Base-by-base conservation (phyloP, 2,329 filamentous ascomycete species). In the Thelonectria rubi region DNA sequence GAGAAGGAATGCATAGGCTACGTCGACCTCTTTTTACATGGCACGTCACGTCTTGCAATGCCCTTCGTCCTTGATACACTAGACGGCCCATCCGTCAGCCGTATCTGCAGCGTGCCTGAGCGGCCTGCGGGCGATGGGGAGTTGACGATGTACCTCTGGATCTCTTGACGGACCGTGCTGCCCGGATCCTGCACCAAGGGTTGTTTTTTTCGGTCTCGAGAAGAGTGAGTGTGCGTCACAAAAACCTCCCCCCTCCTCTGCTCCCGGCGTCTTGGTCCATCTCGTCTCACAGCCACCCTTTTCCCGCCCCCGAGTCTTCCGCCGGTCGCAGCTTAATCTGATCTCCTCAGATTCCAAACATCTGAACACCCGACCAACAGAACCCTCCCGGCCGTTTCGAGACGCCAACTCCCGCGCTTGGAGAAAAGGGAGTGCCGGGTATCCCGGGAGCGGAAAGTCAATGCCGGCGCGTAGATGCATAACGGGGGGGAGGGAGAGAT, bases 381-480 rank as follows among this genome's bases (percentile, higher is more conserved):
- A 3, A 39, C 5, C 34, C 34, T 42, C n/a, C 18, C n/a, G n/a
- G 14, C n/a, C 39, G 34, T 21, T 42, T 51, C 24, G 24, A 24
- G 20, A 40, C 20, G 24, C 12, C 39, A 42, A 48, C 40, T 40
- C 18, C n/a, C 42, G 10, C 24, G 24, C 7, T n/a, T n/a, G n/a
- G 24, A 24, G 24, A 7, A 24, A 24, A 24, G 7, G 24, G 7
- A 24, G 24, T 11, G 51, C 51, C 51, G 51, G 30, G 46, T n/a
- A 50, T 50, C 32, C 51, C 57, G 57, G 26, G 46, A 40, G 51
- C n/a, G 43, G 42, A 34, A 40, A 21, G 30, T 39, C 17, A 26
- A 24, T 50, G 42, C 42, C 18, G 32, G 46, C 17, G 45, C 11
- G 32, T 43, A n/a, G 7, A 34, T 40, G 58, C 58, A 60, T 54